These are phyloP conservation scores for Pistacia integerrima DNA, from an alignment of 345 rosid species.

Conservation along the genomic window DNA sequence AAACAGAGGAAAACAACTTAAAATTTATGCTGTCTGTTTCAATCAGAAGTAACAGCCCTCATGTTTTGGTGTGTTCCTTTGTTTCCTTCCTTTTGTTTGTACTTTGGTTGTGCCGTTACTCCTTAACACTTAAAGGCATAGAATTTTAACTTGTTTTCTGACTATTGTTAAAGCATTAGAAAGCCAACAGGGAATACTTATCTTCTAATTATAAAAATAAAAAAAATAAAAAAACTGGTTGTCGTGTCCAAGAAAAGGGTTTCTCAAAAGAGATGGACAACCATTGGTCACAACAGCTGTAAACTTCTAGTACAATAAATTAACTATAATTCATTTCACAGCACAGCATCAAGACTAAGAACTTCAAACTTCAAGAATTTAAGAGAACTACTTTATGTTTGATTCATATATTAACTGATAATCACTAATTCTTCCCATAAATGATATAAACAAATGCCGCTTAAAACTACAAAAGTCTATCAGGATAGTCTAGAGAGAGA, in stretches of 20 bases:
- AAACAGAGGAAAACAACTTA: not conserved
- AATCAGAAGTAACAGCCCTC: too few species aligned
- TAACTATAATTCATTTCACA: not conserved
- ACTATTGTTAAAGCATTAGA: not conserved
- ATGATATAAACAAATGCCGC: too few species aligned
- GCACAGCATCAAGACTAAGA: not conserved
- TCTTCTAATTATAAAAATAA: not conserved
- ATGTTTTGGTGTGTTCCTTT: too few species aligned
- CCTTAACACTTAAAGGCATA: not conserved
- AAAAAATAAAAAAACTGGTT: not conserved
- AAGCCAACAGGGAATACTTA: not conserved
- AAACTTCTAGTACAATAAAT: not conserved
- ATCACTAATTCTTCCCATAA: too few species aligned
- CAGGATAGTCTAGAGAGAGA: too few species aligned
- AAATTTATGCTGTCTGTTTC: too few species aligned
- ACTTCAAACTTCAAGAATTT: not conserved
- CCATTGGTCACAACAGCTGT: not conserved
- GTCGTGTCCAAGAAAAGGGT: not conserved
- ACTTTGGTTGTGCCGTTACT: not conserved
- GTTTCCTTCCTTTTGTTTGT: too few species aligned
- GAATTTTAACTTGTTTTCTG: not conserved
- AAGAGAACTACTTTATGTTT: not conserved
- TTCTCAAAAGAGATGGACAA: too few species aligned
- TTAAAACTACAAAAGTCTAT: too few species aligned
- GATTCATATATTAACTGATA: not conserved